Base-by-base conservation (phyloP, 495 filamentous ascomycete species). In the Penicillium bovifimosum region DNA sequence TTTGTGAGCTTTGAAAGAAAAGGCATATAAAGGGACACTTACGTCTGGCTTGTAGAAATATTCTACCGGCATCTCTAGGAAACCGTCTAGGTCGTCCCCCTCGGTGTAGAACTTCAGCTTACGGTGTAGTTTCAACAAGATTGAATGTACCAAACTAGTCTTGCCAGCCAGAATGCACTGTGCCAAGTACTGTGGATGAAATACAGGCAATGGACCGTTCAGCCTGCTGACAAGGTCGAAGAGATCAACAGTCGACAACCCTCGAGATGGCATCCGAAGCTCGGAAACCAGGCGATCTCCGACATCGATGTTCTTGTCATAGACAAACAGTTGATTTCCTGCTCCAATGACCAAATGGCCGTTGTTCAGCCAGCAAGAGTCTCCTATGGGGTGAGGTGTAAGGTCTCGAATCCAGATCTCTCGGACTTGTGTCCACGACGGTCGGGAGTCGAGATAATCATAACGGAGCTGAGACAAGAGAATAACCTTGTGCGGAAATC, bases 401-500 rank as follows among this genome's bases (percentile, higher is more conserved):
- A 91, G 75, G 53, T 90, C 84, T 47, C 85, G 77, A 46, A 89
- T 93, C 59, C 77, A 82, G 35, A 96, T 87, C 60, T 96, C 87
- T 52, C 88, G 73, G 53, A 96, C 86, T 17, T 84, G 75, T 9
- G 87, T 87, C 92, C 92, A 97, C 2, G 91, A 90, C 6, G 91
- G 87, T n/a, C 85, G 86, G 47, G 89, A 83, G 52, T 92, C 87
- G 35, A 96, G 71, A 61, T 97, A 96, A 64, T 97, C 92, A 62
- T 92, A 97, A 18, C 92, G 86, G 71, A 96, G 85, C 66, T 97
- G 91, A 18, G 87, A 85, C n/a, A 96, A 76, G 3, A 97, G 75
- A 26, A 93, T 63, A 17, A 97, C 86, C 47, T 86, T 81, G 56
- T 92, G 87, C 10, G 85, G 84, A 63, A 96, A 96, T 5, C 92